phyloP scores from a whole-genome alignment of 2,329 filamentous ascomycete species.

The Exophiala alcalophila region DNA sequence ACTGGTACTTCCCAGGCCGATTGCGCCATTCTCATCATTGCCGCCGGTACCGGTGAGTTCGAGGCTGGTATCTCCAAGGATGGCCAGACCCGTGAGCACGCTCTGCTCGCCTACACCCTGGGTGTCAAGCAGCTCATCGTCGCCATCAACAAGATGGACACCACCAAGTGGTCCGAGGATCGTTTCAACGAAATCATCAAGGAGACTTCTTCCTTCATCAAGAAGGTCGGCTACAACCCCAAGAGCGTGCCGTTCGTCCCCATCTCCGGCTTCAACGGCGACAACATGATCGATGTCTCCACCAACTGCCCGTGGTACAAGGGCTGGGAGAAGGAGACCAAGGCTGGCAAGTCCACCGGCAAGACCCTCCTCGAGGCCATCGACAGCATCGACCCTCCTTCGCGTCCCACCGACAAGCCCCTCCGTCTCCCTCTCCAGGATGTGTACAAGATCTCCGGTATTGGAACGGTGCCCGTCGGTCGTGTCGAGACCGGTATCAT shows the following conservation, averaged over 20 bases:
- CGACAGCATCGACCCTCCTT: constrained; percentile 87
- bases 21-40: constrained; percentile 99
- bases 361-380: constrained; percentile 99
- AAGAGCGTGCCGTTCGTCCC: constrained; percentile 98
- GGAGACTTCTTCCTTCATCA: constrained; percentile 99
- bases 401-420: constrained; percentile 96
- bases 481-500: constrained; percentile 99
- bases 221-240: constrained; percentile 99
- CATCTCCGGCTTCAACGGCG: constrained; percentile 99
- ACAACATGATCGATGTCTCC: constrained; percentile 96
- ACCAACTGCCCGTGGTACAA: constrained; percentile 99
- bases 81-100: constrained; percentile 99
- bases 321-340: constrained; percentile 99
- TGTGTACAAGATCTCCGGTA: constrained; percentile 99
- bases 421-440: constrained; percentile 99
- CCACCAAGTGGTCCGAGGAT: constrained; percentile 93
- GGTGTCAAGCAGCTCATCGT: constrained; percentile 99
- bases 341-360: constrained; percentile 77
- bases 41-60: constrained; percentile 99
- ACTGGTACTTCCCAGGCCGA: constrained; percentile 99
- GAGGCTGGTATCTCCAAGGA: constrained; percentile 99
- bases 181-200: constrained; percentile 99
- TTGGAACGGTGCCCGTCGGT: constrained; percentile 98
- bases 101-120: constrained; percentile 98
- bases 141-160: constrained; percentile 99